Evolutionary conservation across 768 basidiomycete species (phyloP).

Genomic region (Gymnopilus junonius): DNA sequence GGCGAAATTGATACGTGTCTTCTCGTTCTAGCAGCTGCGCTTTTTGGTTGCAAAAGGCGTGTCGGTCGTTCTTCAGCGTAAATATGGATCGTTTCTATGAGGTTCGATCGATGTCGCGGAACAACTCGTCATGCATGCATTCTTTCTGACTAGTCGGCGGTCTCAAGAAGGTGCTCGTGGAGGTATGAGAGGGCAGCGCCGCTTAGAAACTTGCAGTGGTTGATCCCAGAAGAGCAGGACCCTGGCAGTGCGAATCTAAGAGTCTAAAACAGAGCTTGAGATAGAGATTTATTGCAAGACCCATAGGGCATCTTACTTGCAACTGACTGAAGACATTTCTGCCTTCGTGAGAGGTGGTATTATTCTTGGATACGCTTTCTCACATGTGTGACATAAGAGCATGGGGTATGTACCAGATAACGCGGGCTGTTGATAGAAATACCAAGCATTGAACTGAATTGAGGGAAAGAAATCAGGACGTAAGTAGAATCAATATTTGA

Average conservation of each 20-base stretch:
- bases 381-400: neutral
- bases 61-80: neutral
- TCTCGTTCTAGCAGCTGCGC: neutral
- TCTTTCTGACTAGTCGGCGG: neutral
- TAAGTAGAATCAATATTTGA: neutral
- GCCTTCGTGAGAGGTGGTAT: conserved; percentile 1
- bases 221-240: neutral
- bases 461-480: neutral
- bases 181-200: neutral
- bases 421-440: neutral
- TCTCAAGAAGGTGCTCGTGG: neutral
- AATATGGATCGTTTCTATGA: neutral
- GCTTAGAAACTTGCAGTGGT: neutral
- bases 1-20: conserved; percentile 2
- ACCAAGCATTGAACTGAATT: neutral
- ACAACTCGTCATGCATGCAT: neutral
- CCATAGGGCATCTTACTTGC: neutral
- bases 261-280: neutral
- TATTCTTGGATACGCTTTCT: neutral
- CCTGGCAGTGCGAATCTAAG: neutral
- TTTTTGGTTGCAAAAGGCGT: neutral
- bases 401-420: neutral
- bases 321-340: neutral
- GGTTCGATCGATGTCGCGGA: conserved; percentile 2
- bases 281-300: neutral